Conservation (phyloP, 305 asterid genomes). For the Rubia occidens region DNA sequence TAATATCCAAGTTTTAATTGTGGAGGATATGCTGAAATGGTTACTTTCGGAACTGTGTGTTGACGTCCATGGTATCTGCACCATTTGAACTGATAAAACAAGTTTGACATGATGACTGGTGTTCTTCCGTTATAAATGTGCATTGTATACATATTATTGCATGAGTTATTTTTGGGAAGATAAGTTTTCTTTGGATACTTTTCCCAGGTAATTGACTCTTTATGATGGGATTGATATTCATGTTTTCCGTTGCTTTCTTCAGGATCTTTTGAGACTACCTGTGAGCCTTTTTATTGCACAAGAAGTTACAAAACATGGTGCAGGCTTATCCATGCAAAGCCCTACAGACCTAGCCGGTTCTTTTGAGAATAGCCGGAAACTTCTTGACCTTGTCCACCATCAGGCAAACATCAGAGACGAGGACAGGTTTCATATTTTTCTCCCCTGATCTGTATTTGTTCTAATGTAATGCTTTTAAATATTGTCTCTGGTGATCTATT, state of each 20-base stretch:
- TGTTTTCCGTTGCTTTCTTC: conserved; percentile 14
- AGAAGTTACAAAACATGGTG: conserved; percentile 40
- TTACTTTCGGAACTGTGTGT: background rate
- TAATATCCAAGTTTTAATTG: background rate
- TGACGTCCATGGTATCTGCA: background rate
- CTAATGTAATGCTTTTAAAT: background rate
- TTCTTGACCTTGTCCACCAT: conserved; percentile 37
- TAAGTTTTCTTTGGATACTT: background rate
- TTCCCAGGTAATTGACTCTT: background rate
- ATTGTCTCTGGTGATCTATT: conserved; percentile 12
- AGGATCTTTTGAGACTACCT: conserved; percentile 84
- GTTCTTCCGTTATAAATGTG: background rate
- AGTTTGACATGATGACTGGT: background rate
- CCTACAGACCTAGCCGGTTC: conserved; percentile 29
- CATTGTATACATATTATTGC: background rate
- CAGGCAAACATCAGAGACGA: conserved; percentile 36
- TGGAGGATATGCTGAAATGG: background rate
- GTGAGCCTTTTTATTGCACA: conserved; percentile 51
- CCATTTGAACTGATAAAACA: background rate
- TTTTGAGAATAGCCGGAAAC: conserved; percentile 40
- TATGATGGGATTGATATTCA: background rate
- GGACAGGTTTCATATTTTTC: conserved; percentile 36
- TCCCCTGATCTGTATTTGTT: conserved; percentile 4
- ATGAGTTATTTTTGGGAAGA: background rate
- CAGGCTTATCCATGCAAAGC: conserved; percentile 27